Percentiles rank a stretch among this genome's conserved stretches.
phyloP scores from a whole-genome alignment of 2,329 filamentous ascomycete genomes.

The Dichotomopilus funicola region DNA sequence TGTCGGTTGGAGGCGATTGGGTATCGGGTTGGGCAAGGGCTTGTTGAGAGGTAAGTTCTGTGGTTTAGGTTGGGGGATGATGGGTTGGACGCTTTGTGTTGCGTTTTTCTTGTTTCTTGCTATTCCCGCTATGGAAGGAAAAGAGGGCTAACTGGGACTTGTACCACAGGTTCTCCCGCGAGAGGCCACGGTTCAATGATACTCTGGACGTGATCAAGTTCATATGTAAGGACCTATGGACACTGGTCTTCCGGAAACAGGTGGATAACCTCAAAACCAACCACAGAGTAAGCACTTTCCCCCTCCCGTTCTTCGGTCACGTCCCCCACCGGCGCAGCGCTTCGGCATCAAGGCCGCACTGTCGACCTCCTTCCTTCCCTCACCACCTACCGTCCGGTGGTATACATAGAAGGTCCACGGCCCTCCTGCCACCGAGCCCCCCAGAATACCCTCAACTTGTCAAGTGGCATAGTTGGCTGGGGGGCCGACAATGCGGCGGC shows the following conservation, averaged over 20 bases:
- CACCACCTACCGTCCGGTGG: too few relatives aligned
- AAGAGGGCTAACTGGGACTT: not conserved
- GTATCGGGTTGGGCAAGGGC: slow-evolving; percentile 85
- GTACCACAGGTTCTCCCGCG: slow-evolving; percentile 61
- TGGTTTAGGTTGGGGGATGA: not conserved
- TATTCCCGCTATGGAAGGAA: not conserved
- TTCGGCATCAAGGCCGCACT: too few relatives aligned
- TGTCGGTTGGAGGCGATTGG: slow-evolving; percentile 77
- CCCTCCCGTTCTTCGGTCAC: too few relatives aligned
- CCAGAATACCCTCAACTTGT: too few relatives aligned
- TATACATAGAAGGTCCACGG: too few relatives aligned
- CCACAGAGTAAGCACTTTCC: slow-evolving; percentile 56
- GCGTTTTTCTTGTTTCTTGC: not conserved
- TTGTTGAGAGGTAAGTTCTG: slow-evolving; percentile 71
- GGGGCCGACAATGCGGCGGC: too few relatives aligned
- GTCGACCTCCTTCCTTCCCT: too few relatives aligned
- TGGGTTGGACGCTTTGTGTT: not conserved
- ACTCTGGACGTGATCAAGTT: slow-evolving; percentile 97
- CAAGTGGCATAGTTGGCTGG: too few relatives aligned
- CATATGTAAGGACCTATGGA: slow-evolving; percentile 97
- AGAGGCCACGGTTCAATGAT: slow-evolving; percentile 82
- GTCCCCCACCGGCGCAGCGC: too few relatives aligned
- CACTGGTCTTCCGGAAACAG: slow-evolving; percentile 88
- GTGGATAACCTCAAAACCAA: slow-evolving; percentile 99
- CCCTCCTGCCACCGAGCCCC: too few relatives aligned